Base-by-base conservation (phyloP, 495 filamentous ascomycete genomes). In the Aspergillus ostianus region DNA sequence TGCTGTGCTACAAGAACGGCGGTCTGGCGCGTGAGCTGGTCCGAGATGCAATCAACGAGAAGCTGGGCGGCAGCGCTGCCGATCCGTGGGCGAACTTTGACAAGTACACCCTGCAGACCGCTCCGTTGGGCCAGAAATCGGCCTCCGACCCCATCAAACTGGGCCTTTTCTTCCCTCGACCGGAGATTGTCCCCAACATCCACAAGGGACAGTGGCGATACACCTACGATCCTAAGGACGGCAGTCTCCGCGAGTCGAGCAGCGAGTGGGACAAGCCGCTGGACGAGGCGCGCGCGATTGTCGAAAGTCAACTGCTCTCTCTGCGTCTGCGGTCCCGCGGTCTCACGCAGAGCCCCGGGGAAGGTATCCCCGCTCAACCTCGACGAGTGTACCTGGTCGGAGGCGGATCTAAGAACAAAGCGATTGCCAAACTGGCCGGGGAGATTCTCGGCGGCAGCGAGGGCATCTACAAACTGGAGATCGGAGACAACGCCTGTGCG, bases 1-100 rank as follows among this genome's bases (percentile, higher is more conserved):
- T 98, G 94, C 88, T 98, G 29, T 98, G 94, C 80, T 98, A 98
- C 80, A 97, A 97, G 74, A 98, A 98, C 77, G 94, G 94, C 59
- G 91, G 90, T 0, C 83, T 98, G 0, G 94, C 94, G 0, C 90
- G 94, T 48, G 94, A 98, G 70, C 84, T 89, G 51, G 82, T 97
- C 57, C 87, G 93, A 30, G 90, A 98, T 68, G 80, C 80, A 17
- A 76, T 87, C 64, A 83, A 84, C 61, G 73, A 64, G 70, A 64
- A 74, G 64, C 70, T 80, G 0, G 64, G 67, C 29, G 71, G 76
- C 13, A 69, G 67, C 21, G 55, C 70, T 7, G 46, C 73, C 4
- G 82, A 87, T 51, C 70, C 80, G 23, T 97, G 94, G 94, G 81
- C 81, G 21, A 78, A 67, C 44, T 98, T 97, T 78, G 92, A 97